Evolutionary conservation across 148 eudicot species (phyloP).

Genomic region (Fagopyrum esculentum): DNA sequence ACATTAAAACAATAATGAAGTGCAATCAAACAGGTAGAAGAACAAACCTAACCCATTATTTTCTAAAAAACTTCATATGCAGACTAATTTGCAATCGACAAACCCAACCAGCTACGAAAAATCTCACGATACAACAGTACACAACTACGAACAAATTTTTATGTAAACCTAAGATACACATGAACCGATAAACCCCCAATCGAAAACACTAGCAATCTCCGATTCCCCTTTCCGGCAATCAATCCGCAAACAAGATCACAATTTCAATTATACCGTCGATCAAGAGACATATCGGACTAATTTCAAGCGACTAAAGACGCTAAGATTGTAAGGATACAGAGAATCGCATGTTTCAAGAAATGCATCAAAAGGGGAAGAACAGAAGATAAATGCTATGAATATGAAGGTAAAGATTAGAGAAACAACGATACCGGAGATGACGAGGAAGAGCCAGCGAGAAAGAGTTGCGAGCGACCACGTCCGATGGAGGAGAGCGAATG

Average conservation of each 20-base stretch:
- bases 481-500: neutral
- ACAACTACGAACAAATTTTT: neutral
- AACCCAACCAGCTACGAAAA: neutral
- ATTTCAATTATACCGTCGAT: neutral
- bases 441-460: slow-evolving; percentile 1
- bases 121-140: neutral
- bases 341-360: neutral
- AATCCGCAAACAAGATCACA: neutral
- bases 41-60: neutral
- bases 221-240: neutral
- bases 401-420: neutral
- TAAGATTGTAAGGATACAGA: neutral
- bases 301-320: neutral
- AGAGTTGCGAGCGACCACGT: neutral
- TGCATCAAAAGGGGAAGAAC: slow-evolving; percentile 6
- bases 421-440: neutral
- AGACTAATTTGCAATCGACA: neutral
- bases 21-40: neutral
- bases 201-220: neutral
- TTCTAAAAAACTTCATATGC: neutral
- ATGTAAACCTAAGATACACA: neutral
- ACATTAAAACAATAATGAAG: neutral
- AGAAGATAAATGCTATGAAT: neutral
- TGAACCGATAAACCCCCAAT: neutral
- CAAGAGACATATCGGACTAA: neutral